Conservation (phyloP, 1,284 basidiomycete genomes). For the Earliella scabrosa region DNA sequence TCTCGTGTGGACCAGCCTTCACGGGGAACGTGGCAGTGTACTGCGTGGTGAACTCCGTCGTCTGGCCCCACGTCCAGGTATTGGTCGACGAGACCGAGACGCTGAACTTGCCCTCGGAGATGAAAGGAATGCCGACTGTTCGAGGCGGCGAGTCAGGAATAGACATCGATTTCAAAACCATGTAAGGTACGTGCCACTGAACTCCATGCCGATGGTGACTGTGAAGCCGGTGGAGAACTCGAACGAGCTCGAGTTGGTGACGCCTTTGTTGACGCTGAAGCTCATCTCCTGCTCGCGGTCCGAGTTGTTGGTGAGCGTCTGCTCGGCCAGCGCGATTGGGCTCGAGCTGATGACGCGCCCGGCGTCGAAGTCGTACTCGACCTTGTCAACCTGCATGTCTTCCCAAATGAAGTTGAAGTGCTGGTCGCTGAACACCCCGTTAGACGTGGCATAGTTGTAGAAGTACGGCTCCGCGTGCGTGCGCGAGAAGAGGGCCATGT, state of each 20-base stretch:
- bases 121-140: slow-evolving; percentile 4
- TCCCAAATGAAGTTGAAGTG: slow-evolving; percentile 3
- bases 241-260: background rate
- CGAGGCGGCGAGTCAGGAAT: background rate
- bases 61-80: slow-evolving; percentile 3
- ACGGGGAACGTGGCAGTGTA: background rate
- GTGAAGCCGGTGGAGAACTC: slow-evolving; percentile 3
- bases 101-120: slow-evolving; percentile 1
- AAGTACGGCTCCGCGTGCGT: background rate
- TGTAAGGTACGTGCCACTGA: background rate
- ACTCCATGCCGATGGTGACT: background rate
- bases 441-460: background rate
- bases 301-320: background rate
- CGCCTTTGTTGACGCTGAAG: background rate
- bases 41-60: background rate
- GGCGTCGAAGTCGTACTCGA: slow-evolving; percentile 3
- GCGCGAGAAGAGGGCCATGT: background rate
- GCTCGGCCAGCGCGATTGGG: background rate
- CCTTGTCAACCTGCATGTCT: slow-evolving; percentile 1
- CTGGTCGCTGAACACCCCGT: background rate
- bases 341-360: background rate
- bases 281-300: background rate
- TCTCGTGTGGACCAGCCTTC: slow-evolving; percentile 1
- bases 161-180: background rate
- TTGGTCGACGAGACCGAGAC: background rate